Conservation (phyloP, 306 rosid species). For the Castanea sativa region DNA sequence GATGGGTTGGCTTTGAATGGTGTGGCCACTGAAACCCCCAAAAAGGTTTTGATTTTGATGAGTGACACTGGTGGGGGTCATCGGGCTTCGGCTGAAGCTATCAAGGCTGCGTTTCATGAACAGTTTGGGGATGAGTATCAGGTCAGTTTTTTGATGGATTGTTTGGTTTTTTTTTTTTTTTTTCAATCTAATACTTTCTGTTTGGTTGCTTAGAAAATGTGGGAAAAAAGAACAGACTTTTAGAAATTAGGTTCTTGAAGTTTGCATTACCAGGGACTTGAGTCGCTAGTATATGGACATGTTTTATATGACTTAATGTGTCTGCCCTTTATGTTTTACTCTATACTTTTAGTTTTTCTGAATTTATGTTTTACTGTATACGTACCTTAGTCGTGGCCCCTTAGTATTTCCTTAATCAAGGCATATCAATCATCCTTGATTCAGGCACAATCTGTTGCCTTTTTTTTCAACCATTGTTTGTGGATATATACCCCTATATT, state of each 20-base stretch:
- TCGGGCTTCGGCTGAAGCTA: constrained; percentile 98
- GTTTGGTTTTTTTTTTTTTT: background rate
- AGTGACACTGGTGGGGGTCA: constrained; percentile 99
- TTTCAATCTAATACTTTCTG: background rate
- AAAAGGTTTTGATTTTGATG: constrained; percentile 88
- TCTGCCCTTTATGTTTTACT: too few relatives aligned
- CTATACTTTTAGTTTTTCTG: too few relatives aligned
- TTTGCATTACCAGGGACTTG: background rate
- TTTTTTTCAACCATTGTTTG: too few relatives aligned
- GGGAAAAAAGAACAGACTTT: background rate
- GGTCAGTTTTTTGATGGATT: constrained; percentile 38
- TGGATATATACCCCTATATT: too few relatives aligned
- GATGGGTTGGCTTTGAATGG: constrained; percentile 37
- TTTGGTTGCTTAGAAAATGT: constrained; percentile 6
- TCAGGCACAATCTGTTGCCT: too few relatives aligned
- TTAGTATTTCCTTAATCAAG: too few relatives aligned
- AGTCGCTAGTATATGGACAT: too few relatives aligned
- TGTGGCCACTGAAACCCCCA: constrained; percentile 36
- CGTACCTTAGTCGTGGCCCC: too few relatives aligned
- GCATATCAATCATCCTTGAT: too few relatives aligned
- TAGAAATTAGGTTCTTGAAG: background rate
- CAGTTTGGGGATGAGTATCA: constrained; percentile 78
- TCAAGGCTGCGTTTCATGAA: constrained; percentile 76
- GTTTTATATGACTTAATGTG: too few relatives aligned
- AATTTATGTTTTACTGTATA: too few relatives aligned